phyloP scores from a whole-genome alignment of 1,284 basidiomycete genomes.

The Phlebopus sp. region DNA sequence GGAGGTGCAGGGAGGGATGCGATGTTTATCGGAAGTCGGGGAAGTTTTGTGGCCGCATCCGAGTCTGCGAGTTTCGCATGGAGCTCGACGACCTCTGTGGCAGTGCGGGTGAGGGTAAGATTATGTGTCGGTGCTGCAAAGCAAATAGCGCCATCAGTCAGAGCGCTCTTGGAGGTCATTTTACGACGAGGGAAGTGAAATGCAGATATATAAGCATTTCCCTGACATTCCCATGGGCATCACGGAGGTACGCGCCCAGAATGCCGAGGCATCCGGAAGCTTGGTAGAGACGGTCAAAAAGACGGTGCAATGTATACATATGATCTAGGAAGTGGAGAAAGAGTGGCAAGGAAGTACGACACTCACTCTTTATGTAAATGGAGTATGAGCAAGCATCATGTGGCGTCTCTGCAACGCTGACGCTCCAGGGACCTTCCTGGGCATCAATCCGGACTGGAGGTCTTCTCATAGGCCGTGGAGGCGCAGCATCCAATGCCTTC shows the following conservation, averaged over 20 bases:
- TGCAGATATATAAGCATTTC: slow-evolving; percentile 12
- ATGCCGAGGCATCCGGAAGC: slow-evolving; percentile 29
- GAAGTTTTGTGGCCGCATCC: slow-evolving; percentile 52
- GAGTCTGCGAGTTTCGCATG: slow-evolving; percentile 67
- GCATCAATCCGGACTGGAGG: slow-evolving; percentile 51
- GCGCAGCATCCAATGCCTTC: slow-evolving; percentile 37
- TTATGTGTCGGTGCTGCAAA: slow-evolving; percentile 79
- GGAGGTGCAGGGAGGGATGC: slow-evolving; percentile 47
- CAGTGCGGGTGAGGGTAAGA: slow-evolving; percentile 77
- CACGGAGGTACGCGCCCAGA: slow-evolving; percentile 16
- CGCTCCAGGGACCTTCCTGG: slow-evolving; percentile 70
- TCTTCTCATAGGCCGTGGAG: slow-evolving; percentile 33
- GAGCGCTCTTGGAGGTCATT: slow-evolving; percentile 10
- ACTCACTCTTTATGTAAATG: slow-evolving; percentile 70
- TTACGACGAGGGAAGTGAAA: slow-evolving; percentile 13
- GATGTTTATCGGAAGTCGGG: slow-evolving; percentile 59
- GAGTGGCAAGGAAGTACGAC: slow-evolving; percentile 25
- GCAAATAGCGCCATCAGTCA: slow-evolving; percentile 33
- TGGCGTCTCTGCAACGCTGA: slow-evolving; percentile 71
- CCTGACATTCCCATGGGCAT: slow-evolving; percentile 14
- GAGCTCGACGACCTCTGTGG: slow-evolving; percentile 72
- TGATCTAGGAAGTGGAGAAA: slow-evolving; percentile 18
- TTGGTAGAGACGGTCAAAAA: slow-evolving; percentile 21
- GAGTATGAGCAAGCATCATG: slow-evolving; percentile 58
- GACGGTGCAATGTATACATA: slow-evolving; percentile 23